A percentile compares a stretch with the other conserved stretches of the same genome.
Conservation (phyloP, 2,329 filamentous ascomycete species). For the Fusarium ramigenum region DNA sequence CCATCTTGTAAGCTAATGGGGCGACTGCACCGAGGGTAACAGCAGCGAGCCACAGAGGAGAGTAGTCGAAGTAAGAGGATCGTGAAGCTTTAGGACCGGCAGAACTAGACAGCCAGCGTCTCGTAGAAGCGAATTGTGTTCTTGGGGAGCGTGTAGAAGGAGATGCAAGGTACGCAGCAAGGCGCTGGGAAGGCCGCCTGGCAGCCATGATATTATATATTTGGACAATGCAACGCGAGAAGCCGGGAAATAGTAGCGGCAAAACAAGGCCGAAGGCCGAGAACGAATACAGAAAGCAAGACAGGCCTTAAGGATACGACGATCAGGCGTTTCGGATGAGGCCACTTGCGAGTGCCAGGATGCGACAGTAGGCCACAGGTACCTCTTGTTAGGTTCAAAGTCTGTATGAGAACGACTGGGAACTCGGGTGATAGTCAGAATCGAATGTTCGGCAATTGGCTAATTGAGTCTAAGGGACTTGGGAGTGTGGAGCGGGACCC, state of each 20-base stretch:
- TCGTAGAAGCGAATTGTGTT: slow-evolving; percentile 42
- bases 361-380: background rate
- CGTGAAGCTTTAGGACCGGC: slow-evolving; percentile 31
- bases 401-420: slow-evolving; percentile 36
- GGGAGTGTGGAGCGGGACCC: slow-evolving; percentile 9
- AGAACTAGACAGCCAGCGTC: slow-evolving; percentile 42
- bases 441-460: slow-evolving; percentile 45
- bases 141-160: slow-evolving; percentile 35
- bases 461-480: slow-evolving; percentile 9
- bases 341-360: slow-evolving; percentile 36
- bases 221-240: slow-evolving; percentile 5
- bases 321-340: slow-evolving; percentile 42
- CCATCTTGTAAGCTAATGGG: slow-evolving; percentile 68
- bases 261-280: slow-evolving; percentile 7
- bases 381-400: slow-evolving; percentile 28
- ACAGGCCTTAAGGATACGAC: slow-evolving; percentile 16
- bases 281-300: slow-evolving; percentile 15
- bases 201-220: slow-evolving; percentile 47
- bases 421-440: slow-evolving; percentile 42
- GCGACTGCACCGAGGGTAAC: slow-evolving; percentile 61
- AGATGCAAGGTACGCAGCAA: slow-evolving; percentile 44
- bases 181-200: slow-evolving; percentile 43
- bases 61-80: slow-evolving; percentile 27
- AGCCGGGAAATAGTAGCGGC: slow-evolving; percentile 8
- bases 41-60: slow-evolving; percentile 47